Conservation (phyloP, 73 alveolate genomes). For the Paramecium sexaurelia region DNA sequence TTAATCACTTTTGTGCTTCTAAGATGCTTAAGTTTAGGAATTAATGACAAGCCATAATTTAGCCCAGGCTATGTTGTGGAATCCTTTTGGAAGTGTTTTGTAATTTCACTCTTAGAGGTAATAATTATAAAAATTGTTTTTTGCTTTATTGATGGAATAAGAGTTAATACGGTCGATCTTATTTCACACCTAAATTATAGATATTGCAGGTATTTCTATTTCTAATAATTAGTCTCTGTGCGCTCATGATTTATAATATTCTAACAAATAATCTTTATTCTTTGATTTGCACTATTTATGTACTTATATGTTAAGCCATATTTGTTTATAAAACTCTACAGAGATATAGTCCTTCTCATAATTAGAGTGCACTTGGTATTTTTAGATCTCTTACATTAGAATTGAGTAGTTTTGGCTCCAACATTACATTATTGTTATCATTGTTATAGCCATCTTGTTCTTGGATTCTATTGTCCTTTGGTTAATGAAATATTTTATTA, state of each 20-base stretch:
- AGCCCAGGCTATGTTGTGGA: conserved; percentile 15
- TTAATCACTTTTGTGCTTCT: conserved; percentile 57
- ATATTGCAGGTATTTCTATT: conserved; percentile 28
- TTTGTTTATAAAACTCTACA: conserved; percentile 3
- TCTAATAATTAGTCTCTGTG: not conserved
- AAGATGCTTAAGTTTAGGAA: conserved; percentile 19
- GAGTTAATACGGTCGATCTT: not conserved
- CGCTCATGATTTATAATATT: not conserved
- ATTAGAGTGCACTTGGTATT: conserved; percentile 55
- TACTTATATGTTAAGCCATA: not conserved
- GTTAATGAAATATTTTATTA: conserved; percentile 40
- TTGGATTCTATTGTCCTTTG: conserved; percentile 36
- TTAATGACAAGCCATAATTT: not conserved
- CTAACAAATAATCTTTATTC: not conserved
- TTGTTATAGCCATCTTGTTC: conserved; percentile 7
- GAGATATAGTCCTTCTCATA: conserved; percentile 1
- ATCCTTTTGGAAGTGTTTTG: conserved; percentile 37
- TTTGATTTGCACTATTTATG: not conserved
- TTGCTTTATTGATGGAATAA: conserved; percentile 40
- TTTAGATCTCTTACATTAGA: too few species aligned
- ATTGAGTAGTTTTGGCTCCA: conserved; percentile 34
- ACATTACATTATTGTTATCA: not conserved
- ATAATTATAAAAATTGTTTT: conserved; percentile 5
- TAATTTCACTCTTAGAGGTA: conserved; percentile 1
- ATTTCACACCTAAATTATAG: conserved; percentile 52